Evolutionary conservation across 2,329 filamentous ascomycete species (phyloP).

Genomic region (Truncatella angustata): DNA sequence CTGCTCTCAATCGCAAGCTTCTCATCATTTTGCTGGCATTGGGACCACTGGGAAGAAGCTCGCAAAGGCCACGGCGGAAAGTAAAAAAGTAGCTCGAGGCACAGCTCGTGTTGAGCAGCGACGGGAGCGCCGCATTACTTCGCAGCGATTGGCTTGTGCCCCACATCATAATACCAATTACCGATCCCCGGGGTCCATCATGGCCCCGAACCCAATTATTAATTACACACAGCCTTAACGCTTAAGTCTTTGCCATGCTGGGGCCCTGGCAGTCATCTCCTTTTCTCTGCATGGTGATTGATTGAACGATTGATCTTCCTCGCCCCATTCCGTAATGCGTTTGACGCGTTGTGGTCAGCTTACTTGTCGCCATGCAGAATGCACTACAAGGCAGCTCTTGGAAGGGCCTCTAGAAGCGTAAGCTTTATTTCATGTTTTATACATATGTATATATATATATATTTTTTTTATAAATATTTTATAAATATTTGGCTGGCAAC

Average conservation of each 20-base stretch:
- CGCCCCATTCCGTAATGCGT: no score
- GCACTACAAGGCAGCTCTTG: no score
- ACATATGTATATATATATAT: no score
- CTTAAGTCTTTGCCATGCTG: no score
- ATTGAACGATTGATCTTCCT: no score
- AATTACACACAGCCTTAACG: not conserved
- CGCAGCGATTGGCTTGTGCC: conserved; percentile 5
- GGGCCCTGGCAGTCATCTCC: not conserved
- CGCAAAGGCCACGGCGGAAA: not conserved
- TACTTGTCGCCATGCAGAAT: no score
- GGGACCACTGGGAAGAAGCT: not conserved
- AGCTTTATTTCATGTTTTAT: no score
- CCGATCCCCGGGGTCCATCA: not conserved
- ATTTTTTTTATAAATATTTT: no score
- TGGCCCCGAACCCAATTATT: not conserved
- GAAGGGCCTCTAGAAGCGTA: no score
- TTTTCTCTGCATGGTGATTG: not conserved
- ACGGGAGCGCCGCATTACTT: not conserved
- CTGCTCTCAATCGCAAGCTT: conserved; percentile 5
- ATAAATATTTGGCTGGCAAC: no score
- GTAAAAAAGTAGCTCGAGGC: no score
- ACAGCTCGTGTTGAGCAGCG: not conserved
- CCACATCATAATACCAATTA: conserved; percentile 5
- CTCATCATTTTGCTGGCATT: conserved; percentile 12
- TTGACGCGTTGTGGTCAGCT: no score